These are phyloP conservation scores for Taxillus chinensis DNA, from an alignment of 164 flowering plant genomes.

Conservation along the genomic window DNA sequence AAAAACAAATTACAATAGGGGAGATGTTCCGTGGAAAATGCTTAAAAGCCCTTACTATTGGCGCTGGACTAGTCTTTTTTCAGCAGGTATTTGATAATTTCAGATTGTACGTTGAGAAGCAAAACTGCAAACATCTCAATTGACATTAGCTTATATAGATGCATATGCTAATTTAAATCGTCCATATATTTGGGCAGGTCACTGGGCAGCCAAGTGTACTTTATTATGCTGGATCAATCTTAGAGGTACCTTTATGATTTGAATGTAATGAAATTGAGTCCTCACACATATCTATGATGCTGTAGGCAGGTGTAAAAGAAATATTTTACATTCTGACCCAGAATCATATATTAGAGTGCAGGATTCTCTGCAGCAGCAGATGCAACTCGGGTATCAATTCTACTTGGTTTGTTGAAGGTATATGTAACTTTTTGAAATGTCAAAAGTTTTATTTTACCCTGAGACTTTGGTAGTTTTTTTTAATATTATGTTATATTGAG, in stretches of 20 bases:
- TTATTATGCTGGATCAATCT: slow-evolving; percentile 89
- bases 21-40: slow-evolving; percentile 87
- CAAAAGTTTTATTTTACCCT: neutral
- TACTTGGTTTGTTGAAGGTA: slow-evolving; percentile 87
- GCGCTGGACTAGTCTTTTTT: slow-evolving; percentile 77
- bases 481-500: neutral
- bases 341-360: slow-evolving; percentile 51
- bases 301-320: neutral
- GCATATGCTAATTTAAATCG: neutral
- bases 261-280: neutral
- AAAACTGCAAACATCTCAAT: neutral
- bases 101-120: neutral
- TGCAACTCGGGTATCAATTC: slow-evolving; percentile 87
- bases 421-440: neutral
- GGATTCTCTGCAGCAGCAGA: slow-evolving; percentile 95
- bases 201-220: slow-evolving; percentile 99
- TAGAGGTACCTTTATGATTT: slow-evolving; percentile 46
- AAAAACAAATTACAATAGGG: slow-evolving; percentile 39
- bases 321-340: slow-evolving; percentile 6
- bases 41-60: slow-evolving; percentile 81
- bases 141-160: neutral
- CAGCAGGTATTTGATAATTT: slow-evolving; percentile 62
- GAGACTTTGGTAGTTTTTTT: neutral
- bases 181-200: slow-evolving; percentile 42
- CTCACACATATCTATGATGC: neutral